phyloP scores from a whole-genome alignment of 2,329 filamentous ascomycete species.

The Fusarium piperis region DNA sequence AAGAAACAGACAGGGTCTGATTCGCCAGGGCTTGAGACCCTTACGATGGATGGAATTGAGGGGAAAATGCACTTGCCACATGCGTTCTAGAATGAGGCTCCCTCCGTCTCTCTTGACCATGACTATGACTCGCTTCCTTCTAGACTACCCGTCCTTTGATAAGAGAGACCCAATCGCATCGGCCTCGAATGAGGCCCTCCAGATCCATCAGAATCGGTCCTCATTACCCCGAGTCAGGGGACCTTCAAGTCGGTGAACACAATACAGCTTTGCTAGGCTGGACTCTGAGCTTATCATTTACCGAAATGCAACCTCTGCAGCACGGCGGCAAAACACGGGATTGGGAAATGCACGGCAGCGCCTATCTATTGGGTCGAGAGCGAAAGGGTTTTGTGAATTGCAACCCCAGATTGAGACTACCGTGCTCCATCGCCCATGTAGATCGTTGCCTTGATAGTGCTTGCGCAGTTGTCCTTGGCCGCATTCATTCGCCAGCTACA shows the following conservation, averaged over 20 bases:
- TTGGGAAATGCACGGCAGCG: not conserved
- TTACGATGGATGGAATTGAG: not conserved
- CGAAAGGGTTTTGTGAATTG: not conserved
- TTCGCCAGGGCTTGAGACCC: not conserved
- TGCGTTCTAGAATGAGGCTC: slow-evolving; percentile 16
- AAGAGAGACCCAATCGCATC: not conserved
- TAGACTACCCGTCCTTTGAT: slow-evolving; percentile 15
- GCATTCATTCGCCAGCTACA: not conserved
- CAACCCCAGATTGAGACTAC: not conserved
- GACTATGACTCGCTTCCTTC: slow-evolving; percentile 8
- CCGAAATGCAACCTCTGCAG: not conserved
- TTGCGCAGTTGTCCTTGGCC: not conserved
- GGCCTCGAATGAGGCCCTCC: not conserved
- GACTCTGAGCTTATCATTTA: not conserved
- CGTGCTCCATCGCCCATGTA: not conserved
- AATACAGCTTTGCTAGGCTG: not conserved
- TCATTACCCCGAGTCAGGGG: not conserved
- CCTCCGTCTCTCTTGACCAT: not conserved
- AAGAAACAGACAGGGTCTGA: slow-evolving; percentile 3
- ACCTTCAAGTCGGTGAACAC: not conserved
- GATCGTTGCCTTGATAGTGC: not conserved
- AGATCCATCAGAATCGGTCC: not conserved
- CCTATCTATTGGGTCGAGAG: not conserved
- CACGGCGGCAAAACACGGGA: not conserved
- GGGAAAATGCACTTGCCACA: not conserved